Evolutionary conservation across 2,329 filamentous ascomycete genomes (phyloP).

Genomic region (Pseudocercospora fijiensis): DNA sequence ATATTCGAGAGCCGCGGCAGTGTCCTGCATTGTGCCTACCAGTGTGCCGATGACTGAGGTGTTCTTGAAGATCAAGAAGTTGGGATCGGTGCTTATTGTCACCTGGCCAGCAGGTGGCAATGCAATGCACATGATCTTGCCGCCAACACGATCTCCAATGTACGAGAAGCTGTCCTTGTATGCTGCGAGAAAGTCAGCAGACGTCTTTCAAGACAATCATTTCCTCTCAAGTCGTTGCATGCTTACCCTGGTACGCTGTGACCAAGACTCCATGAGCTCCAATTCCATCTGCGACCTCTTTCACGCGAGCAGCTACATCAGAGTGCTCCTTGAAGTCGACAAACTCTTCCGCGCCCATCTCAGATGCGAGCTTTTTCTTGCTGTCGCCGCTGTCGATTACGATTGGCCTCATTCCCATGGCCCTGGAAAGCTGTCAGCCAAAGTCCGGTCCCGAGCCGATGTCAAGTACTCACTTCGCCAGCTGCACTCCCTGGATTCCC

Average conservation of each 20-base stretch:
- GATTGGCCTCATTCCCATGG: constrained; percentile 58
- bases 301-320: constrained; percentile 45
- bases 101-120: constrained; percentile 40
- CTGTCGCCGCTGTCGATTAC: constrained; percentile 55
- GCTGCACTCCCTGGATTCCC: constrained; percentile 56
- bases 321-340: constrained; percentile 54
- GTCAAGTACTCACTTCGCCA: constrained; percentile 18
- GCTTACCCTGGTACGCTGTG: constrained; percentile 36
- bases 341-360: constrained; percentile 57
- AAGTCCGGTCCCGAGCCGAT: neutral
- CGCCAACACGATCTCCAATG: constrained; percentile 50
- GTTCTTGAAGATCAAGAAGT: constrained; percentile 39
- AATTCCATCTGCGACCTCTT: constrained; percentile 48
- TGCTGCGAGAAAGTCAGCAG: constrained; percentile 13
- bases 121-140: constrained; percentile 53
- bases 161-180: constrained; percentile 43
- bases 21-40: constrained; percentile 51
- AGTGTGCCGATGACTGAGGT: constrained; percentile 41
- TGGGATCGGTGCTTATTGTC: constrained; percentile 38
- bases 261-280: constrained; percentile 49
- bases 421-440: constrained; percentile 28
- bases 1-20: constrained; percentile 50
- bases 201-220: neutral
- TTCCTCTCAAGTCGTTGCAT: neutral
- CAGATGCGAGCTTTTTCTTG: constrained; percentile 48